Evolutionary conservation across 768 basidiomycete genomes (phyloP), one percentile per base, ranked within the genome.

Genomic region (Cystobasidium ongulense): DNA sequence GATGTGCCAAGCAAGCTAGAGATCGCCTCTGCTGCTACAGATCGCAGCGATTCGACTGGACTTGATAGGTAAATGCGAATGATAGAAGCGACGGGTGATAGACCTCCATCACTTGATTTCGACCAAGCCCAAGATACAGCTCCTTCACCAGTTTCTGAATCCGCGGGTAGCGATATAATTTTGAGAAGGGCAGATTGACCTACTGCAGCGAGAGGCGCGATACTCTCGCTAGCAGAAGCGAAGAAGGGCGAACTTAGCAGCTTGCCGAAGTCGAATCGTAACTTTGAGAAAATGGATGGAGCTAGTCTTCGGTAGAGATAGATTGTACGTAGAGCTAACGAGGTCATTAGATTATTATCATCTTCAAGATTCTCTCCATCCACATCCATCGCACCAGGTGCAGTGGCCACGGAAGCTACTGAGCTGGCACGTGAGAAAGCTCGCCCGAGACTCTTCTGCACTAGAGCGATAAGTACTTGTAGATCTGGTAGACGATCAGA

Each of bases 201-300:
- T 90, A 85, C 79, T 95, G 93, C 3, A 95, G 82, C 80, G 90
- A 89, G 33, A 86, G 85, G 11, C 87, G 81, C 17, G 86, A 80
- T 1, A 23, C 18, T 17, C 27, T 46, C 46, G 82, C 83, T 17
- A 79, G 2, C 81, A 78, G 54, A 80, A 73, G 11, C 78, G 80
- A 80, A 76, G 70, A 74, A 62, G 79, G 73, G 80, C 76, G 79
- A 83, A 63, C 52, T 77, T 50, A 35, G 78, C 31, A 93, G 78
- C 80, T 92, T 92, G 1, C 91, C 91, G 36, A 89, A 86, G 80
- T 97, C 93, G 77, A 94, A 97, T 63, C 87, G 84, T 23, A 87
- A 86, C 80, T 93, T 92, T 0, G 86, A 86, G 0, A 90, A 88
- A 0, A 91, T 81, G 0, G 84, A 82, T 0, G 91, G 90, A 38